Conservation (phyloP, 164 flowering plant genomes). For the Hamamelis virginiana region DNA sequence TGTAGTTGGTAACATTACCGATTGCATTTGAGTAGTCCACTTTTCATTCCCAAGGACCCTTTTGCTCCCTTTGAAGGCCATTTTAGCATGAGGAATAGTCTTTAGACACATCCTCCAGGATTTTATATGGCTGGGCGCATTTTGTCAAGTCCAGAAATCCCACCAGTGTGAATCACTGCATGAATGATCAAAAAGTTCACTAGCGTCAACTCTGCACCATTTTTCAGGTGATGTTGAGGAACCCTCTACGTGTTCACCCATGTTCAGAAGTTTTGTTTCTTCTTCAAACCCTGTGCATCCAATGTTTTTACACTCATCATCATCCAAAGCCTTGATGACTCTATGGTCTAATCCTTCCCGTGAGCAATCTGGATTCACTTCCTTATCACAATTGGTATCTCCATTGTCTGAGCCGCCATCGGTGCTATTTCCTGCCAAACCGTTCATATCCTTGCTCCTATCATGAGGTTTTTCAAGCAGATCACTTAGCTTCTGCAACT, state of each 20-base stretch:
- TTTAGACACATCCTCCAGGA: too few species aligned
- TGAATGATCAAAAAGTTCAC: constrained; percentile 34
- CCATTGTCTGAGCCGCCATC: constrained; percentile 23
- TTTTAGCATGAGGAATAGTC: too few species aligned
- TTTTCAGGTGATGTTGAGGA: constrained; percentile 32
- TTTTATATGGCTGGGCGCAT: too few species aligned
- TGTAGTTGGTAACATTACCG: too few species aligned
- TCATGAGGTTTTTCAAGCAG: constrained; percentile 25
- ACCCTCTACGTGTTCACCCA: constrained; percentile 19
- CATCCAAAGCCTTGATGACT: constrained; percentile 14
- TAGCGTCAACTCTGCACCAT: constrained; percentile 37
- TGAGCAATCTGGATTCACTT: constrained; percentile 16
- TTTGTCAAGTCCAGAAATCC: constrained; percentile 32
- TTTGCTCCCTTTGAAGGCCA: too few species aligned
- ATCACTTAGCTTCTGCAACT: constrained; percentile 50
- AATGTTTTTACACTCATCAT: constrained; percentile 18
- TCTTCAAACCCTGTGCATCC: constrained; percentile 21
- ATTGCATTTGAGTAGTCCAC: too few species aligned
- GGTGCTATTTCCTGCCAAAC: constrained; percentile 13
- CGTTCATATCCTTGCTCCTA: constrained; percentile 6
- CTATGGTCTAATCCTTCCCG: constrained; percentile 22
- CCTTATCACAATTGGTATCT: constrained; percentile 10
- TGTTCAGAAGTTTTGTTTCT: constrained; percentile 11
- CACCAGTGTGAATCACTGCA: constrained; percentile 50
- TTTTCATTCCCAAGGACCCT: too few species aligned